A percentile compares a stretch with the other conserved stretches of the same genome.
Conservation (phyloP, 2,329 filamentous ascomycete species). For the Fusarium sp. region DNA sequence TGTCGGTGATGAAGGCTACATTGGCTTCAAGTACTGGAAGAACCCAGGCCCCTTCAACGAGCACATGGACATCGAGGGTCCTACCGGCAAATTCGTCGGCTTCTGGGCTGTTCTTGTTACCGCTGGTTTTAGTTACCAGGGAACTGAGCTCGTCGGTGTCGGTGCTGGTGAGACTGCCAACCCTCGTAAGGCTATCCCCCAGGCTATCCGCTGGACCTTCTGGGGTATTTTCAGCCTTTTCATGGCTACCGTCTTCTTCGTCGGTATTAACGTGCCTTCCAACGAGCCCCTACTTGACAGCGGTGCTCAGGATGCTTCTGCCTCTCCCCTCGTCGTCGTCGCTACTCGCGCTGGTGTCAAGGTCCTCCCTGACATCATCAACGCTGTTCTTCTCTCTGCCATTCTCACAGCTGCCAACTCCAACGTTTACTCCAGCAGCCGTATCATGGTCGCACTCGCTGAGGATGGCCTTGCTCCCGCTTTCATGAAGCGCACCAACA, state of each 20-base stretch:
- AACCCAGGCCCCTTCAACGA: conserved; percentile 77
- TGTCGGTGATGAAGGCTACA: conserved; percentile 76
- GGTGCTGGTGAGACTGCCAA: conserved; percentile 84
- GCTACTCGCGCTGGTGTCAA: conserved; percentile 73
- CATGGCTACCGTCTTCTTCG: conserved; percentile 75
- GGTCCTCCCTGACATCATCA: conserved; percentile 79
- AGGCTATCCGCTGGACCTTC: conserved; percentile 81
- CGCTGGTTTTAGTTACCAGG: conserved; percentile 79
- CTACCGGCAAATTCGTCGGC: conserved; percentile 74
- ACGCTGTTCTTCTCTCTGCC: conserved; percentile 82
- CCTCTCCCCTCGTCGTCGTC: conserved; percentile 76
- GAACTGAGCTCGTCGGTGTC: conserved; percentile 82
- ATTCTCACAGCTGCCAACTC: conserved; percentile 85
- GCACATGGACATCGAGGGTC: conserved; percentile 66
- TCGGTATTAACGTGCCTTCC: conserved; percentile 79
- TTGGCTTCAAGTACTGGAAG: conserved; percentile 81
- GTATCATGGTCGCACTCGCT: conserved; percentile 77
- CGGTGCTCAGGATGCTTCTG: conserved; percentile 69
- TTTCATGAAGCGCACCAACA: conserved; percentile 72
- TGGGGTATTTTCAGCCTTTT: conserved; percentile 82
- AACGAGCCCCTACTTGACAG: conserved; percentile 68
- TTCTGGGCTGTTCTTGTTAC: conserved; percentile 79
- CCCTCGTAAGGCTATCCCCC: conserved; percentile 79
- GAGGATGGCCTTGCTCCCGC: conserved; percentile 74
- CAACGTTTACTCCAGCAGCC: conserved; percentile 80